These are phyloP conservation scores for Neoscytalidium dimidiatum DNA, from an alignment of 2,329 filamentous ascomycete genomes.

Conservation along the genomic window DNA sequence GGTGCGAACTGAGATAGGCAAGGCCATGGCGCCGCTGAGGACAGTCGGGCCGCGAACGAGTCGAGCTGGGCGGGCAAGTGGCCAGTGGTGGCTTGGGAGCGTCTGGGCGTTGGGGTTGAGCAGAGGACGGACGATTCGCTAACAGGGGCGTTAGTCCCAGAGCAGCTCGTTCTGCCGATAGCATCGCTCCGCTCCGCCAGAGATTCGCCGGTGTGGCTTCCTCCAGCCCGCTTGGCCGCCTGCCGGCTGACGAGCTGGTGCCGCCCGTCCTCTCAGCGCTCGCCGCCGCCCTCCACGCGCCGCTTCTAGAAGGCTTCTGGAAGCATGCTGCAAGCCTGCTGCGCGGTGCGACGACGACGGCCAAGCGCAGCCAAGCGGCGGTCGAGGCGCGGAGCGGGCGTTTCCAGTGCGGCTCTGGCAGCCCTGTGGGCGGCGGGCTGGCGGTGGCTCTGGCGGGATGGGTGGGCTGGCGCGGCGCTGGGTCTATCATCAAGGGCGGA, in stretches of 20 bases:
- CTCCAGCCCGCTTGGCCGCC: not conserved
- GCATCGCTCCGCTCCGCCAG: not conserved
- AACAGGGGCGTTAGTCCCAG: not conserved
- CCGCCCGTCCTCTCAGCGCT: not conserved
- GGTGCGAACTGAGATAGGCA: not conserved
- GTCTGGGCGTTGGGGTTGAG: not conserved
- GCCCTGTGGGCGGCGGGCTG: not conserved
- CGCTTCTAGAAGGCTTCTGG: not conserved
- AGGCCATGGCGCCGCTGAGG: not conserved
- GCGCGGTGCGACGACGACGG: not conserved
- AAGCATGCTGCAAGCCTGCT: not conserved
- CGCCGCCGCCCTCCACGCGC: not conserved
- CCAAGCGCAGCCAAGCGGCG: not conserved
- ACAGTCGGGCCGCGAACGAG: conserved; percentile 12
- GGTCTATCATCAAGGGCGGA: not conserved
- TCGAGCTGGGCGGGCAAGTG: not conserved
- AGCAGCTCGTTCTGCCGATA: not conserved
- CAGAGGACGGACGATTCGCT: not conserved
- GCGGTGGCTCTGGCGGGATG: not conserved
- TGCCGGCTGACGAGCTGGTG: not conserved
- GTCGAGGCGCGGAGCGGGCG: not conserved
- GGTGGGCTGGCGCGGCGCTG: not conserved
- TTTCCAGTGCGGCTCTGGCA: not conserved
- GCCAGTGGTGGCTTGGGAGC: not conserved
- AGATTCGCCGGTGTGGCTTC: not conserved